phyloP scores from a whole-genome alignment of 1,139 yeast genomes.

The Geotrichum klebahnii region DNA sequence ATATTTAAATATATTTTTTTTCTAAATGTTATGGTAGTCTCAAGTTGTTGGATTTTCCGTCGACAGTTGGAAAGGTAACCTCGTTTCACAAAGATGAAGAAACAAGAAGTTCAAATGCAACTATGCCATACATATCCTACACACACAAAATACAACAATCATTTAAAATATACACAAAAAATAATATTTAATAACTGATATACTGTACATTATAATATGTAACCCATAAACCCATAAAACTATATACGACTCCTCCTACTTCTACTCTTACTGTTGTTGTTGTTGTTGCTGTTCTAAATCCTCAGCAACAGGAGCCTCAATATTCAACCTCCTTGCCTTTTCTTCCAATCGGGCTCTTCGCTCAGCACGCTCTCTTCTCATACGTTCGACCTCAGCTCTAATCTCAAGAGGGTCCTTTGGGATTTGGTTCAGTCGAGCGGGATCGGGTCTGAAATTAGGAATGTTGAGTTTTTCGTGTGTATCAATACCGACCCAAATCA shows the following conservation, averaged over 20 bases:
- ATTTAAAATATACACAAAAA: background rate
- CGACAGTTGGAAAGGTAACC: too few species aligned
- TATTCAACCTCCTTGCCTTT: conserved; percentile 53
- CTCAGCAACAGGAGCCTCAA: conserved; percentile 6
- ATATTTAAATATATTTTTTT: background rate
- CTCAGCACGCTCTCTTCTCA: conserved; percentile 68
- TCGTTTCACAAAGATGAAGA: too few species aligned
- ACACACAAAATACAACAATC: background rate
- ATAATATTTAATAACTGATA: too few species aligned
- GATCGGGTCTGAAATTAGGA: conserved; percentile 98
- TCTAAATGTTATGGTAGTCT: too few species aligned
- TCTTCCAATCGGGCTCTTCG: conserved; percentile 71
- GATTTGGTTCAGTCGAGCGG: conserved; percentile 79
- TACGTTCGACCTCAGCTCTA: conserved; percentile 83
- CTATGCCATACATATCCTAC: too few species aligned
- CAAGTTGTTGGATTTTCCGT: too few species aligned
- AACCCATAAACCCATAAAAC: background rate
- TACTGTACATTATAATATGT: too few species aligned
- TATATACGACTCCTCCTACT: background rate
- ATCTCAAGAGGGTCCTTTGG: conserved; percentile 93
- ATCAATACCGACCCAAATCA: conserved; percentile 89
- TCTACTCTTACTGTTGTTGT: background rate
- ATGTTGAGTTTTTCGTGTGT: conserved; percentile 84
- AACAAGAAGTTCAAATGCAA: too few species aligned
- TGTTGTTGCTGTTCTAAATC: background rate